phyloP scores from a whole-genome alignment of 768 basidiomycete species.

The Ephemerocybe angulata region DNA sequence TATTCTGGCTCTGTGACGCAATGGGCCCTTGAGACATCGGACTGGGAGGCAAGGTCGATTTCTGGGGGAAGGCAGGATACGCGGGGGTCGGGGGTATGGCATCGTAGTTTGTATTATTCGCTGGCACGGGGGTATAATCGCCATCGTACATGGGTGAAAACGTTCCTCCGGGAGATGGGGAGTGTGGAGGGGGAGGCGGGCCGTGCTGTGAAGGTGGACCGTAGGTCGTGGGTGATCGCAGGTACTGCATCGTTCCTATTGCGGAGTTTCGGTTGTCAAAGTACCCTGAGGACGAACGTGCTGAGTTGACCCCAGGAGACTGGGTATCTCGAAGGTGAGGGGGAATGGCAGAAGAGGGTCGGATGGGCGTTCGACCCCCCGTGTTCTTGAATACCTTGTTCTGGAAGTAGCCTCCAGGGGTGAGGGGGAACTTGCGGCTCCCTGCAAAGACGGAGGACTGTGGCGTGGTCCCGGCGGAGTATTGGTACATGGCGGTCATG shows the following conservation, averaged over 20 bases:
- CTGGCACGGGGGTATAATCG: slow-evolving; percentile 6
- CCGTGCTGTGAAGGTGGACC: slow-evolving; percentile 39
- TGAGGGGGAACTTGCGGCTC: slow-evolving; percentile 42
- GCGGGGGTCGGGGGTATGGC: slow-evolving; percentile 58
- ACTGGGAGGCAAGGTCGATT: slow-evolving; percentile 43
- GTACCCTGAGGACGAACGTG: slow-evolving; percentile 29
- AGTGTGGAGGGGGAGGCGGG: slow-evolving; percentile 26
- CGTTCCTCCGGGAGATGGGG: slow-evolving; percentile 12
- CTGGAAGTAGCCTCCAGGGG: slow-evolving; percentile 23
- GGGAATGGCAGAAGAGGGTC: slow-evolving; percentile 12
- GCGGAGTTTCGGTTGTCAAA: slow-evolving; percentile 29
- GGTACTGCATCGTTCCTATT: slow-evolving; percentile 28
- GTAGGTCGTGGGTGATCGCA: slow-evolving; percentile 55
- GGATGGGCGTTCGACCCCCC: slow-evolving; percentile 15
- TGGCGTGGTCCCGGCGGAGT: slow-evolving; percentile 20
- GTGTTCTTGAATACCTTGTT: slow-evolving; percentile 20
- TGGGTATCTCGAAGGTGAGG: slow-evolving; percentile 14
- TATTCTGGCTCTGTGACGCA: slow-evolving; percentile 43
- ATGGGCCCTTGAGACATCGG: slow-evolving; percentile 58
- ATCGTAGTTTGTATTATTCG: slow-evolving; percentile 10
- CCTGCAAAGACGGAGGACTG: slow-evolving; percentile 47
- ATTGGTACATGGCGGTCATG: background rate
- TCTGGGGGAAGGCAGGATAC: slow-evolving; percentile 63
- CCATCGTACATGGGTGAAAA: slow-evolving; percentile 16
- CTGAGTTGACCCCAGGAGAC: slow-evolving; percentile 24